Conservation (phyloP, 2,329 filamentous ascomycete species). For the Aspergillus candidus region DNA sequence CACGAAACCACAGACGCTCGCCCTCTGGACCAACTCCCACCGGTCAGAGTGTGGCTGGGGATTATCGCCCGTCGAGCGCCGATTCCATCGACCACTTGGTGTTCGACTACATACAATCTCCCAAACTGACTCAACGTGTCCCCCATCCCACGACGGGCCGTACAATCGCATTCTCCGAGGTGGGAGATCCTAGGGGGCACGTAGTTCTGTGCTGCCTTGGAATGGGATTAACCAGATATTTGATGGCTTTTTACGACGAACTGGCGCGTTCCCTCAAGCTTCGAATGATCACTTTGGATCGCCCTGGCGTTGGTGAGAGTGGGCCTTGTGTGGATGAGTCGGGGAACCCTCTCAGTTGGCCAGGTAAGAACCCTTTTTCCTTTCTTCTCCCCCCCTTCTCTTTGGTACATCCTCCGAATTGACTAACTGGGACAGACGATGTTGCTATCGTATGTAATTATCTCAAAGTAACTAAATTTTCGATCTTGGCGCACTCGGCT, state of each 20-base stretch:
- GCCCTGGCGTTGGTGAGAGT: constrained; percentile 89
- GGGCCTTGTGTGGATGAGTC: constrained; percentile 76
- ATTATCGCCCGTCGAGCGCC: constrained; percentile 69
- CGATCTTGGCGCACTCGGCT: constrained; percentile 89
- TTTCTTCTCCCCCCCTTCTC: neutral
- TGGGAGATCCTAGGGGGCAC: constrained; percentile 84
- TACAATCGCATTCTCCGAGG: constrained; percentile 91
- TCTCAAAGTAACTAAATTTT: constrained; percentile 91
- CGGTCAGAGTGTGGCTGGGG: constrained; percentile 45
- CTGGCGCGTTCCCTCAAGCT: constrained; percentile 81
- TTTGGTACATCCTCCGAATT: constrained; percentile 6
- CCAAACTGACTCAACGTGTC: constrained; percentile 82
- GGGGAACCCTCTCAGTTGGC: constrained; percentile 86
- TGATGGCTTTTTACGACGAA: constrained; percentile 97
- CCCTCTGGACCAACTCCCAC: constrained; percentile 35
- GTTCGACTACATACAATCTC: constrained; percentile 73
- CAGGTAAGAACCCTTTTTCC: constrained; percentile 54
- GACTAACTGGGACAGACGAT: constrained; percentile 50
- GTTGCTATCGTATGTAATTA: constrained; percentile 90
- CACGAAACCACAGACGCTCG: constrained; percentile 32
- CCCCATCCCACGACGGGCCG: constrained; percentile 78
- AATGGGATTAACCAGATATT: constrained; percentile 93
- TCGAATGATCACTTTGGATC: constrained; percentile 85
- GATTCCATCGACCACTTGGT: constrained; percentile 89
- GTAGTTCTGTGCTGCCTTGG: constrained; percentile 95